Percentiles rank a stretch among this genome's conserved stretches.
Conservation (phyloP, 2,329 filamentous ascomycete genomes). For the Microascus cirrosus region DNA sequence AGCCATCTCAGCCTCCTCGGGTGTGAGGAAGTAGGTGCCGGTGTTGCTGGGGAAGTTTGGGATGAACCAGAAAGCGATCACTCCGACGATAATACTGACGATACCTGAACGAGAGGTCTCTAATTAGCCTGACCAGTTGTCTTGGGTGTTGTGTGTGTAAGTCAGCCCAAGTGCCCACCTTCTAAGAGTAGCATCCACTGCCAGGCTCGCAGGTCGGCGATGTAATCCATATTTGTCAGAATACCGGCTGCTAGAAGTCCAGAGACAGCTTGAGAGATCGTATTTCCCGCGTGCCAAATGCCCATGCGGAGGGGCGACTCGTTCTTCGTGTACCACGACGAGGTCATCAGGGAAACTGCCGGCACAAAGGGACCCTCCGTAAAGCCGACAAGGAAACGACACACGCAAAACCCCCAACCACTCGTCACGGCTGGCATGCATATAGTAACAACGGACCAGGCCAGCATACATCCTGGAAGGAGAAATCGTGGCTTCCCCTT, state of each 20-base stretch:
- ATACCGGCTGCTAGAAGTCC: slow-evolving; percentile 31
- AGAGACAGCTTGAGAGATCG: slow-evolving; percentile 29
- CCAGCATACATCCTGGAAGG: slow-evolving; percentile 25
- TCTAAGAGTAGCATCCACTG: slow-evolving; percentile 31
- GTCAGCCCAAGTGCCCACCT: no score
- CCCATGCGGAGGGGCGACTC: slow-evolving; percentile 30
- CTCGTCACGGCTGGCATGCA: slow-evolving; percentile 27
- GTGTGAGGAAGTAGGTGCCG: slow-evolving; percentile 17
- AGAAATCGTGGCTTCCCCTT: slow-evolving; percentile 22
- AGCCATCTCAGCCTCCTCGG: slow-evolving; percentile 25
- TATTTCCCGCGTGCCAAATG: slow-evolving; percentile 32
- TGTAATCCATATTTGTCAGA: slow-evolving; percentile 28
- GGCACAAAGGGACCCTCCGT: slow-evolving; percentile 30
- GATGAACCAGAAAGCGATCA: slow-evolving; percentile 20
- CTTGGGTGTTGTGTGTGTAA: no score
- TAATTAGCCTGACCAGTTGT: neutral
- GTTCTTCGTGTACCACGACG: slow-evolving; percentile 33
- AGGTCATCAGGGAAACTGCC: slow-evolving; percentile 31
- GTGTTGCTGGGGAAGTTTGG: slow-evolving; percentile 24
- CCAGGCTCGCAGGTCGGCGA: slow-evolving; percentile 21
- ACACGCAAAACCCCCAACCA: slow-evolving; percentile 17
- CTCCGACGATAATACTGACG: slow-evolving; percentile 18
- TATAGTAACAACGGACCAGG: slow-evolving; percentile 28
- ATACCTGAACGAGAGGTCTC: slow-evolving; percentile 5
- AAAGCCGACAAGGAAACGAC: slow-evolving; percentile 18